A percentile compares a stretch with the other conserved stretches of the same genome.
Conservation (phyloP, 176 grass and related monocot genomes). For the Ensete glaucum region DNA sequence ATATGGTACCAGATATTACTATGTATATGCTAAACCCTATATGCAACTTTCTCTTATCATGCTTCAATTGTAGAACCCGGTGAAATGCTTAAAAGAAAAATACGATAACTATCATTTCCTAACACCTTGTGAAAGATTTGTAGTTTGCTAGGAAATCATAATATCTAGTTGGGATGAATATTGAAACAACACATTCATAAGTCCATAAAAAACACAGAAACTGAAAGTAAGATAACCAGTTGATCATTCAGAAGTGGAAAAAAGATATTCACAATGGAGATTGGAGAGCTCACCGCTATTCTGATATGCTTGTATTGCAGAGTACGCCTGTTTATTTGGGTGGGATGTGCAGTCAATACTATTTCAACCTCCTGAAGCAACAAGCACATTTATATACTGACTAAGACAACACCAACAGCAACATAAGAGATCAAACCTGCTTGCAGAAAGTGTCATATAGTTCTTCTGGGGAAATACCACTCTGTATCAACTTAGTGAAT, state of each 20-base stretch:
- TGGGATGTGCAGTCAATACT: constrained; percentile 90
- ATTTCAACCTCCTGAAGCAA: constrained; percentile 75
- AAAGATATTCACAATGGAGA: too few relatives aligned
- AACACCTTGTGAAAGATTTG: too few relatives aligned
- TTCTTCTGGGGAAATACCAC: constrained; percentile 48
- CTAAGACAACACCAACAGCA: background rate
- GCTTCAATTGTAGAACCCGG: too few relatives aligned
- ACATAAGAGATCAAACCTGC: constrained; percentile 37
- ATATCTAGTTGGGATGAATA: too few relatives aligned
- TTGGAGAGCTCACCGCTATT: constrained; percentile 43
- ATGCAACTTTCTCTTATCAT: too few relatives aligned
- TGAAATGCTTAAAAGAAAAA: too few relatives aligned
- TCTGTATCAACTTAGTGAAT: constrained; percentile 81
- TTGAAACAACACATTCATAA: background rate
- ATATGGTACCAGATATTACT: too few relatives aligned
- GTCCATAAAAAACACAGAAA: background rate
- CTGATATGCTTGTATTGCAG: constrained; percentile 87
- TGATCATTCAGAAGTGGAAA: too few relatives aligned
- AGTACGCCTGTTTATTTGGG: constrained; percentile 86
- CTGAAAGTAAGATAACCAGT: constrained; percentile 4
- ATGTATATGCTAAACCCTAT: too few relatives aligned
- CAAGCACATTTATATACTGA: background rate
- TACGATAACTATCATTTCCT: too few relatives aligned
- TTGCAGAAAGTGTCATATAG: constrained; percentile 80
- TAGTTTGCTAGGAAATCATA: too few relatives aligned